A percentile compares a stretch with the other conserved stretches of the same genome.
Conservation (phyloP, 306 rosid genomes). For the Bauhinia variegata region DNA sequence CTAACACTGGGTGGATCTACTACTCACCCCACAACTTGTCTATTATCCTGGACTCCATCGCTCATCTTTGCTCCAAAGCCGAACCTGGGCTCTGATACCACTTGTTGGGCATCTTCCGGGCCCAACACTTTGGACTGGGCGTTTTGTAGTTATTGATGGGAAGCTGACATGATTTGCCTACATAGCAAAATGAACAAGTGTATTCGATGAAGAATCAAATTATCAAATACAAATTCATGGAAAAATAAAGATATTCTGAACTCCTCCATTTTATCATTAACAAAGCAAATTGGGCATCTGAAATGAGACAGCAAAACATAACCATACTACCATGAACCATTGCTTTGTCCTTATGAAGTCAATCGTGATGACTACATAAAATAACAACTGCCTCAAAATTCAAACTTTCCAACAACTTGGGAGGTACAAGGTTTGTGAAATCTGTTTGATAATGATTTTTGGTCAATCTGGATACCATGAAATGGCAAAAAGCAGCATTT, state of each 20-base stretch:
- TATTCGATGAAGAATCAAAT: background rate
- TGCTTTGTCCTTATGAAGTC: background rate
- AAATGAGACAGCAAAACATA: slow-evolving; percentile 5
- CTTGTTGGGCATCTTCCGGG: too few species aligned
- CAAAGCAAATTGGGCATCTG: background rate
- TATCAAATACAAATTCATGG: too few species aligned
- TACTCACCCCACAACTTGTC: too few species aligned
- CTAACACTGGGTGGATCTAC: too few species aligned
- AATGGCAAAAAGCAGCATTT: background rate
- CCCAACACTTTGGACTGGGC: slow-evolving; percentile 44
- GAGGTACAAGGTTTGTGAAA: slow-evolving; percentile 8
- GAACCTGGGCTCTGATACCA: too few species aligned
- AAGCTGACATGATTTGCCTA: slow-evolving; percentile 50
- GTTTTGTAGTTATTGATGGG: slow-evolving; percentile 23
- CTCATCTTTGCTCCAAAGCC: too few species aligned
- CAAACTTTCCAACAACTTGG: slow-evolving; percentile 1
- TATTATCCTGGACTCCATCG: too few species aligned
- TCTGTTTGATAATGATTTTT: slow-evolving; percentile 3
- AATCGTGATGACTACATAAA: background rate
- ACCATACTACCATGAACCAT: slow-evolving; percentile 14
- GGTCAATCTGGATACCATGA: slow-evolving; percentile 9
- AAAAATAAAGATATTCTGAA: too few species aligned
- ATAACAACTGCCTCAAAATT: background rate
- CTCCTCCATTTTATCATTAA: background rate
- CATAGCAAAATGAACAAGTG: slow-evolving; percentile 9